Conservation (phyloP, 371 early-diverging fungal genomes). For the Mortierella sp. region DNA sequence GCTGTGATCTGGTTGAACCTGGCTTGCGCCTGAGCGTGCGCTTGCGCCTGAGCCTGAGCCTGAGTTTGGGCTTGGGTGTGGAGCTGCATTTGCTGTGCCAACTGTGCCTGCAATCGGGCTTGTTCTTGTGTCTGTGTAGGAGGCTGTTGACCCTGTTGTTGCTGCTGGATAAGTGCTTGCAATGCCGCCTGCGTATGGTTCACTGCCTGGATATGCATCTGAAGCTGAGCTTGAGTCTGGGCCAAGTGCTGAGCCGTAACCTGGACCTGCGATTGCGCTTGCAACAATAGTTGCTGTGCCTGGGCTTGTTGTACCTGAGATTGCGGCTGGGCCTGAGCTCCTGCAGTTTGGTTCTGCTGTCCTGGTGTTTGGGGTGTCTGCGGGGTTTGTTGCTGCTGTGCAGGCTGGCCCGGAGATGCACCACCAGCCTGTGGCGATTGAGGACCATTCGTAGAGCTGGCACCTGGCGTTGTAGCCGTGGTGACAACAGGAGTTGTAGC, state of each 20-base stretch:
- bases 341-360: constrained; percentile 23
- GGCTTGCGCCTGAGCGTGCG: constrained; percentile 35
- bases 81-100: constrained; percentile 52
- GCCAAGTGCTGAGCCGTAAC: constrained; percentile 44
- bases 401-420: constrained; percentile 13
- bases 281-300: constrained; percentile 32
- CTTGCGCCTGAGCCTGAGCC: constrained; percentile 46
- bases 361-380: constrained; percentile 35
- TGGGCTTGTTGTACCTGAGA: constrained; percentile 29
- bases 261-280: constrained; percentile 49
- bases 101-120: constrained; percentile 55
- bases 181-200: constrained; percentile 45
- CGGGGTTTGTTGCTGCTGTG: constrained; percentile 3
- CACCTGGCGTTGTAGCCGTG: constrained; percentile 22
- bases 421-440: constrained; percentile 39
- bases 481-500: constrained; percentile 15
- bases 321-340: constrained; percentile 23
- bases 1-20: constrained; percentile 33
- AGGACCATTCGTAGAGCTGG: constrained; percentile 26
- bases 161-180: constrained; percentile 39
- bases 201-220: constrained; percentile 39
- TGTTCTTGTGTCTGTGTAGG: constrained; percentile 48
- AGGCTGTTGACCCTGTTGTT: constrained; percentile 48
- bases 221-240: constrained; percentile 39
- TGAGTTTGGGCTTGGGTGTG: constrained; percentile 52